Evolutionary conservation across 257 asterid genomes (phyloP).

Genomic region (Ilex asprella): DNA sequence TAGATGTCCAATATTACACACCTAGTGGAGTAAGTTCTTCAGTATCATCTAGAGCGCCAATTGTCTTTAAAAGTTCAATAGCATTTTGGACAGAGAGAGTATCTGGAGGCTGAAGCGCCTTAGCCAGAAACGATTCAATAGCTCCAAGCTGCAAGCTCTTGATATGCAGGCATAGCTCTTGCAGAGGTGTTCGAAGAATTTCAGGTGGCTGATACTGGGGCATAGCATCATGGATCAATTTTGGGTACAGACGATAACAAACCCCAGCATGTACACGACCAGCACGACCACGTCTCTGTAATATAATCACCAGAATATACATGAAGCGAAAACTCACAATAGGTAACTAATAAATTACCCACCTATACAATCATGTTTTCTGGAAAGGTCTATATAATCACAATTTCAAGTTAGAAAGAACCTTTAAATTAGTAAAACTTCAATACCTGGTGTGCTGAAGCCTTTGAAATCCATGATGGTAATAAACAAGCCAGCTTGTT

Average conservation of each 20-base stretch:
- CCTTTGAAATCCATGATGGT: constrained; percentile 99
- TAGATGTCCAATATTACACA: constrained; percentile 21
- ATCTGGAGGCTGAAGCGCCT: constrained; percentile 98
- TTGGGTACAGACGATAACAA: constrained; percentile 85
- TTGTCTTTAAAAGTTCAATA: constrained; percentile 85
- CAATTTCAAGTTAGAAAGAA: neutral
- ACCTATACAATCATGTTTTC: no score
- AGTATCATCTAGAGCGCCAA: constrained; percentile 80
- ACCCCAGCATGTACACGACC: constrained; percentile 98
- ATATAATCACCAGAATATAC: constrained; percentile 15
- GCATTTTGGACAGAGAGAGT: constrained; percentile 87
- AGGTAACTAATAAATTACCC: neutral
- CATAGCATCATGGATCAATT: constrained; percentile 79
- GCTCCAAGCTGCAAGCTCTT: constrained; percentile 80
- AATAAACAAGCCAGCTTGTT: constrained; percentile 90
- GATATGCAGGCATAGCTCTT: constrained; percentile 92
- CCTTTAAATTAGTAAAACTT: neutral
- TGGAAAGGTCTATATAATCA: no score
- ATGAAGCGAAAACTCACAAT: constrained; percentile 1
- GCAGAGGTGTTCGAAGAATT: constrained; percentile 97
- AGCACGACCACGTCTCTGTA: constrained; percentile 97
- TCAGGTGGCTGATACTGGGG: constrained; percentile 89
- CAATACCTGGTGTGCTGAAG: constrained; percentile 93
- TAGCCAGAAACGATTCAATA: constrained; percentile 62
- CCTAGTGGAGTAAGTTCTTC: constrained; percentile 99